A percentile compares a stretch with the other conserved stretches of the same genome.
Conservation (phyloP, 768 basidiomycete genomes). For the Mycena venus region DNA sequence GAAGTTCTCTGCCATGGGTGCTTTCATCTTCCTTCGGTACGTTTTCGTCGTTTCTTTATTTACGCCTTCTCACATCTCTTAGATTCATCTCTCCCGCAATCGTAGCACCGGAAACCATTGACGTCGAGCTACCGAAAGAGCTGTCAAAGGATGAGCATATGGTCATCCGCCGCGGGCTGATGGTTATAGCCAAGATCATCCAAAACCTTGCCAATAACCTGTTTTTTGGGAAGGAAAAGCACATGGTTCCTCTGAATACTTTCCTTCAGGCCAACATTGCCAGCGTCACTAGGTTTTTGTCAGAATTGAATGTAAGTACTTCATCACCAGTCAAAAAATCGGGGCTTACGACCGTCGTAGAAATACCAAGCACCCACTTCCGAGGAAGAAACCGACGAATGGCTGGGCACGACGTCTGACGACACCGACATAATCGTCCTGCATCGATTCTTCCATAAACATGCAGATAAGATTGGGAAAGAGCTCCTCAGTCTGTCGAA, state of each 20-base stretch:
- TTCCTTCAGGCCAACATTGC: constrained; percentile 81
- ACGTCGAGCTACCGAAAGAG: constrained; percentile 84
- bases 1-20: constrained; percentile 86
- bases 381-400: constrained; percentile 77
- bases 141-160: constrained; percentile 47
- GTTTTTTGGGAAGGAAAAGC: constrained; percentile 90
- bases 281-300: constrained; percentile 82
- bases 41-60: background rate
- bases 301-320: constrained; percentile 74
- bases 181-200: constrained; percentile 91
- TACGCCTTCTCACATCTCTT: constrained; percentile 4
- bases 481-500: constrained; percentile 83
- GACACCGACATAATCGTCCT: constrained; percentile 88
- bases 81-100: constrained; percentile 95
- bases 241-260: constrained; percentile 85
- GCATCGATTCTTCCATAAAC: constrained; percentile 87
- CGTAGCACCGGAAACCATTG: constrained; percentile 87
- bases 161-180: constrained; percentile 81
- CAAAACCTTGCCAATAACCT: constrained; percentile 96
- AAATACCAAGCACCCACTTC: constrained; percentile 51
- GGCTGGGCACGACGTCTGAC: constrained; percentile 83
- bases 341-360: constrained; percentile 34
- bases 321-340: background rate
- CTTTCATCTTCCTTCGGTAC: constrained; percentile 91
- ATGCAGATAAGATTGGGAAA: constrained; percentile 90